Evolutionary conservation across 2,329 filamentous ascomycete genomes (phyloP), one percentile per base, ranked within the genome.

Genomic region (Zymoseptoria passerinii): DNA sequence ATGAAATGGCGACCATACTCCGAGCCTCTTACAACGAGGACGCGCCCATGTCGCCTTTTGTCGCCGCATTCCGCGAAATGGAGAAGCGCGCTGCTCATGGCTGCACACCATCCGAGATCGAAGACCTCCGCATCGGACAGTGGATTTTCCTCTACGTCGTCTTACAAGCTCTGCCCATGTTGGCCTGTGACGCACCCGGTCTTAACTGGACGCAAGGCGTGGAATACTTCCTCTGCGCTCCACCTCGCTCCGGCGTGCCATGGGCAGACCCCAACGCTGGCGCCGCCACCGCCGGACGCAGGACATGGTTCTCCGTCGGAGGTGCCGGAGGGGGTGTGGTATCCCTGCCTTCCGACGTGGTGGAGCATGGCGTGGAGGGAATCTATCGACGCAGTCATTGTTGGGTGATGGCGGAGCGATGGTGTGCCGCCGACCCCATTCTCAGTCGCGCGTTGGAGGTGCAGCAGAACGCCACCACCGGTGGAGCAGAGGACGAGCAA

Each of bases 61-160:
- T 92, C 29, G 78, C 83, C 4, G 81, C 83, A 27, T 92, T 89
- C 74, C 83, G 83, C 61, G 80, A 83, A 0, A 89, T 90, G 63
- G 89, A 92, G 73, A 75, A 80, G 40, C 84, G 85, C 52, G 84
- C 89, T 60, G 83, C 84, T 19, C 81, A 80, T 60, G 82, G 84
- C 58, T 85, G 83, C 70, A 81, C 77, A 48, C 79, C 85, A 28
- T 77, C 81, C n/a, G 87, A 92, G 65, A 75, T 92, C 49, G 78
- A 79, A 40, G 87, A 92, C 66, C 81, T 88, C 65, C 82, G 89
- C 50, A 83, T 87, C 50, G 89, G 89, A 13, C 84, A 88, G 70
- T 94, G 89, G 89, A 77, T 94, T 54, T 92, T 92, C 75, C 77
- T 92, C 58, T 92, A 92, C 69, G 85, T 84, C 6, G 83, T 90